Evolutionary conservation across 1,139 yeast species (phyloP), one percentile per base, ranked within the genome.

Genomic region (Suhomyces guaymorum): DNA sequence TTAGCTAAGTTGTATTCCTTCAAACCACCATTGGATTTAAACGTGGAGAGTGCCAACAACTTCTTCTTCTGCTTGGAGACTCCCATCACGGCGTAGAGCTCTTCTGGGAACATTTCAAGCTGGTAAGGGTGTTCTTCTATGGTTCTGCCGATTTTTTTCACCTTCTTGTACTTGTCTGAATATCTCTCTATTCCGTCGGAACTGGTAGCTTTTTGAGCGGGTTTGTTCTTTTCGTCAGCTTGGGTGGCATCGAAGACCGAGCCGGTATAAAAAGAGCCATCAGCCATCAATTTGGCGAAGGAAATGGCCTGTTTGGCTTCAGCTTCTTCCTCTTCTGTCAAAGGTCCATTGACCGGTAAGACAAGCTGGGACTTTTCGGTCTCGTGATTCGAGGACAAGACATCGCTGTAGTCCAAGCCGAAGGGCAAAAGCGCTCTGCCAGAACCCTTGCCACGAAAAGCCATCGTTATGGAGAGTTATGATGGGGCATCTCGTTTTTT

Each of bases 51-150:
- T 15, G 73, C 65, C 35, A 82, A 57, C n/a, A 78, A 56, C 48
- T 77, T 76, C 52, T 67, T 67, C 49, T 68, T 69, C 52, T 73
- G 74, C 44, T 70, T 74, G 43, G 75, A 72, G 8, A 81, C 73
- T 3, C 90, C 92, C 84, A 84, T 80, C 20, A 82, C 87, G 16
- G 73, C 63, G 48, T 85, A 82, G 39, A 92, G 66, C 56, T 92
- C 97, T 16, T 68, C 71, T 1, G 97, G 97, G 58, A 90, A 87
- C 43, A 84, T 72, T 38, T 76, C 79, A 17, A 75, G 49, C 42
- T 75, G 74, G 55, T 82, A 88, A 1, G 96, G 96, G 61, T 87
- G 94, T 39, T 86, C 95, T 46, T 82, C 84, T 12, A 85, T 76
- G 3, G 94, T 80, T 37, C 83, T 73, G 1, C 92, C 92, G n/a